Conservation (phyloP, 2,329 filamentous ascomycete genomes). For the Neospermospora avenae region DNA sequence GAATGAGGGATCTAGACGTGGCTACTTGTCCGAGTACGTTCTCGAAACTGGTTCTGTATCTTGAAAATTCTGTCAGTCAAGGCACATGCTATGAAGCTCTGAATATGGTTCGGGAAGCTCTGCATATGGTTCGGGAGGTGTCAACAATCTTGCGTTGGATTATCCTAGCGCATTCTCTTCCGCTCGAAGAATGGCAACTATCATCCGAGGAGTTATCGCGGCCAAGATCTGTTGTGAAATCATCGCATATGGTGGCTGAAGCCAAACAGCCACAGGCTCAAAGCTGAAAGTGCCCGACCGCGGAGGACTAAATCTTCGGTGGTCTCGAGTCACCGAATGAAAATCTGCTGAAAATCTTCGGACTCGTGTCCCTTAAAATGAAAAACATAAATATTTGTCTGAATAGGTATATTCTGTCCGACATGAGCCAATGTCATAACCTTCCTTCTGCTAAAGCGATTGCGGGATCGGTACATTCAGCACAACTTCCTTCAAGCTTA, state of each 20-base stretch:
- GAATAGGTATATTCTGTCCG: too few species aligned
- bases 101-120: background rate
- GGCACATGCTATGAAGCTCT: background rate
- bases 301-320: too few species aligned
- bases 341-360: too few species aligned
- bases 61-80: background rate
- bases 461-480: background rate
- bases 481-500: slow-evolving; percentile 3
- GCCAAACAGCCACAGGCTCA: background rate
- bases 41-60: background rate
- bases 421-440: background rate
- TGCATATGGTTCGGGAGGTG: background rate
- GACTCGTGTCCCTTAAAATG: too few species aligned
- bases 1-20: background rate
- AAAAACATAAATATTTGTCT: too few species aligned
- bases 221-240: background rate
- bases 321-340: too few species aligned
- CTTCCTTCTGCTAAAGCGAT: background rate
- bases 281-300: too few species aligned
- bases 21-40: background rate
- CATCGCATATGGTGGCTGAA: background rate
- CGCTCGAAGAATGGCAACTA: background rate
- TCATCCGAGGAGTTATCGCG: background rate
- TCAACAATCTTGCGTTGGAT: too few species aligned
- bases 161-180: too few species aligned